Evolutionary conservation across 176 grass and related monocot species (phyloP).

Genomic region (Carex littledalei): DNA sequence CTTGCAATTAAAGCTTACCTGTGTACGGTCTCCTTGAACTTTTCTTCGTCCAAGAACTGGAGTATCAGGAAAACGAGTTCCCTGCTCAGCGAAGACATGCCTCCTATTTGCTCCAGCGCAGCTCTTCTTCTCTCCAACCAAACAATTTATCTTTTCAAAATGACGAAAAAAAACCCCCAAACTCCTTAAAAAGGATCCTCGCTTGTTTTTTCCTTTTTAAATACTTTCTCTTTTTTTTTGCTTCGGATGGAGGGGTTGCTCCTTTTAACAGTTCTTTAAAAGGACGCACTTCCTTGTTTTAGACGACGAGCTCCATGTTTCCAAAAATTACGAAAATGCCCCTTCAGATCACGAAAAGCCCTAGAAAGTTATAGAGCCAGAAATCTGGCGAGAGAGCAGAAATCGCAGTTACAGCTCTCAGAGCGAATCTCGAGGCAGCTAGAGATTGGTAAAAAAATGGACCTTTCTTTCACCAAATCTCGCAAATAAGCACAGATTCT

Average conservation of each 20-base stretch:
- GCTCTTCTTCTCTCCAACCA: conserved; percentile 8
- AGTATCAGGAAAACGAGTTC: conserved; percentile 91
- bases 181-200: conserved; percentile 46
- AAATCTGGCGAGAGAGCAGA: conserved; percentile 16
- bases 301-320: not conserved
- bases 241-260: not conserved
- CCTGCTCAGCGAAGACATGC: conserved; percentile 92
- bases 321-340: not conserved
- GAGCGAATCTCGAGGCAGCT: conserved; percentile 16
- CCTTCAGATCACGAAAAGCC: conserved; percentile 7
- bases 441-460: not conserved
- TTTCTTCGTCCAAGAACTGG: conserved; percentile 91
- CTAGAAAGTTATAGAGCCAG: not conserved
- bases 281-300: not conserved
- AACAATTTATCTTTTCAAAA: conserved; percentile 22
- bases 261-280: conserved; percentile 7
- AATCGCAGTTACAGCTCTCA: not conserved
- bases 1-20: conserved; percentile 30
- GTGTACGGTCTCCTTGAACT: conserved; percentile 89
- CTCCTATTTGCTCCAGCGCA: conserved; percentile 77
- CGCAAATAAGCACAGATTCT: conserved; percentile 45
- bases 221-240: not conserved
- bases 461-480: conserved; percentile 49
- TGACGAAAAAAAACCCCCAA: conserved; percentile 3
- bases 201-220: conserved; percentile 10